phyloP scores from a whole-genome alignment of 306 rosid genomes.

The Vigna trinervia region DNA sequence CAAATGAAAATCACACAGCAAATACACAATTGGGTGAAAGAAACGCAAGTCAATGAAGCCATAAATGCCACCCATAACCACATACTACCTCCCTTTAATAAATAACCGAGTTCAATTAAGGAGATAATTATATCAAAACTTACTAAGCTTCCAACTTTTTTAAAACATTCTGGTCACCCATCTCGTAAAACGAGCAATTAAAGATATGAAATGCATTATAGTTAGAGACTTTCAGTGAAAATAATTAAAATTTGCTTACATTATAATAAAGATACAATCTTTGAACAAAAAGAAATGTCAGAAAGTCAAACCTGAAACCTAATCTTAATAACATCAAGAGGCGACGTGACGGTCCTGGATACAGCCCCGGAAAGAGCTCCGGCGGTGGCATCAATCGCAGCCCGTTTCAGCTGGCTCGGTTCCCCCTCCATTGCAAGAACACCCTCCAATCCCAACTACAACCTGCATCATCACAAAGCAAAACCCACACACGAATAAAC shows the following conservation, averaged over 20 bases:
- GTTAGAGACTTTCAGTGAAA: no score
- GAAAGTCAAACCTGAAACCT: slow-evolving; percentile 77
- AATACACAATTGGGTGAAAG: background rate
- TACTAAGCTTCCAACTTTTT: no score
- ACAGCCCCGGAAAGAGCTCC: slow-evolving; percentile 89
- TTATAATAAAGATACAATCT: background rate
- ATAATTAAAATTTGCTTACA: no score
- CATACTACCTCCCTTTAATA: background rate
- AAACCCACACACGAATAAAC: background rate
- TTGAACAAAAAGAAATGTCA: no score
- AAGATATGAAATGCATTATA: no score
- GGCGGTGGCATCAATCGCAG: slow-evolving; percentile 68
- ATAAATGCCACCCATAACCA: background rate
- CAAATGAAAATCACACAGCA: background rate
- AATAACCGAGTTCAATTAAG: no score
- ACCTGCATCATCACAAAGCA: slow-evolving; percentile 43
- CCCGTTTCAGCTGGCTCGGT: slow-evolving; percentile 74
- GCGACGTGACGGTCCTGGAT: slow-evolving; percentile 86
- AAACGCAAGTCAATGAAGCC: background rate
- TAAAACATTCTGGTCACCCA: no score
- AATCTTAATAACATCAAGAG: slow-evolving; percentile 97
- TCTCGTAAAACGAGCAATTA: no score
- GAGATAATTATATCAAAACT: no score
- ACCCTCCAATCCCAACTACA: slow-evolving; percentile 48
- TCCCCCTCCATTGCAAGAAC: slow-evolving; percentile 73